Evolutionary conservation across 106 monocot species (phyloP).

Genomic region (Dendrobium chrysotoxum): DNA sequence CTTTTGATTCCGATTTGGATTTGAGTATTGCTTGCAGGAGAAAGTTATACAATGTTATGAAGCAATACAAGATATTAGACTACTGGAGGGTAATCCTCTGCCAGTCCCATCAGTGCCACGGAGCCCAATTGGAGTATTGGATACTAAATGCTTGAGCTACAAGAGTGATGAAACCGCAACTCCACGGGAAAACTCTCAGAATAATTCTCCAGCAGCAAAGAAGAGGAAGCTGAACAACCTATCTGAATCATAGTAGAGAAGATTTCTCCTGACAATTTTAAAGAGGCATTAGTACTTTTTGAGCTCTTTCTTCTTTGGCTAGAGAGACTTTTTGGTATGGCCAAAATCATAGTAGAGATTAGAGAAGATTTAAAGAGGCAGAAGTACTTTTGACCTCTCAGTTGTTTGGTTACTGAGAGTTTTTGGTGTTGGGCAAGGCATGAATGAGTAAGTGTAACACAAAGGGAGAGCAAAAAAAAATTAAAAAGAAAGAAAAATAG

Average conservation of each 20-base stretch:
- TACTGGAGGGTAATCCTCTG: background rate
- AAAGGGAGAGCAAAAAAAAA: too few relatives aligned
- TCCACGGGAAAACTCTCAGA: background rate
- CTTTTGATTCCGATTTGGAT: background rate
- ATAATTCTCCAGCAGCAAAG: background rate
- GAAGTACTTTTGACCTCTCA: background rate
- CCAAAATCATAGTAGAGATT: background rate
- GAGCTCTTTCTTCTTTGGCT: background rate
- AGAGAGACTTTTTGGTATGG: background rate
- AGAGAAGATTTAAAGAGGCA: background rate
- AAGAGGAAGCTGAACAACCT: background rate
- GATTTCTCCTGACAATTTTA: background rate
- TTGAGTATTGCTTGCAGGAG: constrained; percentile 7
- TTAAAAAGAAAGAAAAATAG: too few relatives aligned
- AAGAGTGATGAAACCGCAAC: background rate
- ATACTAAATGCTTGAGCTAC: constrained; percentile 5
- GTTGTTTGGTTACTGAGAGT: too few relatives aligned
- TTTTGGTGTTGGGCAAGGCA: too few relatives aligned
- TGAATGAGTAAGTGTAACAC: too few relatives aligned
- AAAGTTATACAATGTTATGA: constrained; percentile 8
- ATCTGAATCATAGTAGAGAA: background rate
- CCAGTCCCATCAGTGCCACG: background rate
- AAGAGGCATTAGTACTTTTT: background rate
- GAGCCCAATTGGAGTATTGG: constrained; percentile 10
- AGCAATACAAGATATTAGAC: constrained; percentile 3